phyloP scores from a whole-genome alignment of 208 protist species.

The Leishmania gerbilli region DNA sequence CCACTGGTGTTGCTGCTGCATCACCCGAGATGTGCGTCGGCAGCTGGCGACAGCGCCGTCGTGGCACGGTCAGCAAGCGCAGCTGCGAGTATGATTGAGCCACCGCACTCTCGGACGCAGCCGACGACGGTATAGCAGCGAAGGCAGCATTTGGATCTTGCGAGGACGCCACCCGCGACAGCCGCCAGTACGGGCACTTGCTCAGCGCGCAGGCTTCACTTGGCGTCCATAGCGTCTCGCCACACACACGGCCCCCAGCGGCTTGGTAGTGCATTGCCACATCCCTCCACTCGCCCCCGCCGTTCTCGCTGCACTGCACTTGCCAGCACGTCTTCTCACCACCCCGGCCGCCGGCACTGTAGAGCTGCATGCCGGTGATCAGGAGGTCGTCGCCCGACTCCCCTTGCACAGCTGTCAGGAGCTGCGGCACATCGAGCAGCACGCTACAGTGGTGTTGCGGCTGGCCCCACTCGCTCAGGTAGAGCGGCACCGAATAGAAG shows the following conservation, averaged over 20 bases:
- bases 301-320: conserved; percentile 30
- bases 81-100: conserved; percentile 28
- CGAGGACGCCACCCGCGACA: neutral
- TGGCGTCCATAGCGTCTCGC: conserved; percentile 26
- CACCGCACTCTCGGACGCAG: neutral
- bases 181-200: conserved; percentile 22
- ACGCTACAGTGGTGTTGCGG: conserved; percentile 28
- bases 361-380: conserved; percentile 25
- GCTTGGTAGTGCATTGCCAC: conserved; percentile 23
- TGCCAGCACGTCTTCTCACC: conserved; percentile 16
- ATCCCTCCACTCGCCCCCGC: conserved; percentile 14
- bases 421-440: conserved; percentile 16
- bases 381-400: conserved; percentile 14
- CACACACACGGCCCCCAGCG: conserved; percentile 7
- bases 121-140: neutral
- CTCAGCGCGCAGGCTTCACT: conserved; percentile 9
- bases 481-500: conserved; percentile 25
- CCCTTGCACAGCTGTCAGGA: neutral
- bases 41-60: conserved; percentile 1
- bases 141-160: neutral
- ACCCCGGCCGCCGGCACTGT: conserved; percentile 18
- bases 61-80: conserved; percentile 21
- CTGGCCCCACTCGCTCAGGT: conserved; percentile 19
- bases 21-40: conserved; percentile 18
- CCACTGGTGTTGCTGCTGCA: neutral